These are phyloP conservation scores for Zygoascus tannicola DNA, from an alignment of 805 yeast species.

Conservation along the genomic window DNA sequence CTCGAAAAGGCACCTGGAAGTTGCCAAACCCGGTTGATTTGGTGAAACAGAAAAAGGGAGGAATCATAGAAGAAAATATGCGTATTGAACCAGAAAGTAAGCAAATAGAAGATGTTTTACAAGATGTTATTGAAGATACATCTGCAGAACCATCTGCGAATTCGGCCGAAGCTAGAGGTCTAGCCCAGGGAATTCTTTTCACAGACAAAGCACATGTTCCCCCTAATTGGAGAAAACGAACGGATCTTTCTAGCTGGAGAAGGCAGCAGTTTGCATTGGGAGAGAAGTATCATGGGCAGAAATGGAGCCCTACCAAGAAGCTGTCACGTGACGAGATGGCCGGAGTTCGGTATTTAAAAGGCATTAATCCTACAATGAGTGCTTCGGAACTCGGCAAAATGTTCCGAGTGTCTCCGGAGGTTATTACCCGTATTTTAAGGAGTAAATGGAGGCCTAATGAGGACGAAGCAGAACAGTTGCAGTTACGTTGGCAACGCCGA, in stretches of 20 bases:
- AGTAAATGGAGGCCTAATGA: constrained; percentile 65
- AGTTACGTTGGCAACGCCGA: constrained; percentile 46
- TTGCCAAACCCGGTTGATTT: too few species aligned
- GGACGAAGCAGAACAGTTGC: constrained; percentile 38
- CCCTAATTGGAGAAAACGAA: constrained; percentile 36
- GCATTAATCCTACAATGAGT: constrained; percentile 47
- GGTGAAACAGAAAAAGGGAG: too few species aligned
- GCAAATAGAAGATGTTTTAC: too few species aligned
- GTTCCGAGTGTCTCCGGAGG: constrained; percentile 71
- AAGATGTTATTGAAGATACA: too few species aligned
- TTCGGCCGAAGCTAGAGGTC: too few species aligned
- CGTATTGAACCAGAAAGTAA: too few species aligned
- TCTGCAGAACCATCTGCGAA: too few species aligned
- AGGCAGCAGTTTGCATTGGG: constrained; percentile 54
- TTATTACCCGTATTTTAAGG: constrained; percentile 67
- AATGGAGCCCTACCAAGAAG: constrained; percentile 61
- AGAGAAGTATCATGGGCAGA: constrained; percentile 48
- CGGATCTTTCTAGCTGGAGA: constrained; percentile 54
- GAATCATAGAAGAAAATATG: too few species aligned
- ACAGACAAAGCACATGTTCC: constrained; percentile 32
- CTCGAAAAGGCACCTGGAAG: constrained; percentile 30
- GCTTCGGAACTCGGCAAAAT: constrained; percentile 50
- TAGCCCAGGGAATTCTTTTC: constrained; percentile 12
- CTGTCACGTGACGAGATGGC: constrained; percentile 63
- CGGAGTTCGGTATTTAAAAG: constrained; percentile 48